Base-by-base conservation (phyloP, 768 basidiomycete genomes). In the Lepiota venenata region DNA sequence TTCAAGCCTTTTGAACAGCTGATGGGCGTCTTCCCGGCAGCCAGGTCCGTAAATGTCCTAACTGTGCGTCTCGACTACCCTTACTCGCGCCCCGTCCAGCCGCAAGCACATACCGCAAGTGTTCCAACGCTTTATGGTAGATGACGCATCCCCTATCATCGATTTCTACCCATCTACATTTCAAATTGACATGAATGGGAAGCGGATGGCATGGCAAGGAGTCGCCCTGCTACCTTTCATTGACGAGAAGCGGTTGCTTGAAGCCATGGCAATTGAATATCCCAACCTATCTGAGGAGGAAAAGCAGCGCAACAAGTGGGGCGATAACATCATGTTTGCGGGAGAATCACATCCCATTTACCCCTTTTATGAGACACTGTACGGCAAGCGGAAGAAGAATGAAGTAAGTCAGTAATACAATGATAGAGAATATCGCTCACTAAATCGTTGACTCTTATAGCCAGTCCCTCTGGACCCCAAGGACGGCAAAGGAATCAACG, bases 121-220 rank as follows among this genome's bases (percentile, higher is more conserved):
- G 0, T 94, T 98, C 76, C 95, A 97, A 29, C 64, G 74, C 4
- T 80, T 98, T 37, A 99, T 99, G 97, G 81, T 76, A 3, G 83
- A 90, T 2, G 80, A 86, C 45, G 82, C 87, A 29, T 98, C 95
- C 0, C 92, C 93, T 7, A 98, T 98, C 69, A 83, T 93, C 56
- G 95, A 98, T 64, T 98, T 98, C 74, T 98, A 98, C 70, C 96
- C 96, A 0, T 58, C 77, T 0, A 83, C 87, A 14, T 99, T 99
- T 68, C 84, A 95, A 61, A 87, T 98, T 64, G 97, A 99, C 69
- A 99, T 99, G 97, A 99, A 99, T 64, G 97, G 97, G 55, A 98
- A 98, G 74, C 91, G 90, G 72, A 98, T 98, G 95, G 79, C 91
- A 6, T 99, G 97, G 97, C 96, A 99, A 69, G 97, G 97, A 50